Evolutionary conservation across 1,284 basidiomycete species (phyloP).

Genomic region (Puccinia hordei): DNA sequence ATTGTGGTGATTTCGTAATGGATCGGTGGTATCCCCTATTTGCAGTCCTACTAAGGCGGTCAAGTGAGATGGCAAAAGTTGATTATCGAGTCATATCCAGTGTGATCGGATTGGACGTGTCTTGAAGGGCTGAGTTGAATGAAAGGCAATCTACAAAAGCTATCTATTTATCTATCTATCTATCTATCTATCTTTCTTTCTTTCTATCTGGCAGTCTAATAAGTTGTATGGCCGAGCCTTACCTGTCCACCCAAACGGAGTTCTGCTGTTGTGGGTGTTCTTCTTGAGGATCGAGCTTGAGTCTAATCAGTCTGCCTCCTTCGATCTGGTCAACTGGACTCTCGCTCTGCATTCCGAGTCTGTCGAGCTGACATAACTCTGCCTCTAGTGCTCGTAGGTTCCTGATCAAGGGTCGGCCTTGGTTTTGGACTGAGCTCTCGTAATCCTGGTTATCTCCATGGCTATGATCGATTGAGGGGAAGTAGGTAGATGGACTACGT

Average conservation of each 20-base stretch:
- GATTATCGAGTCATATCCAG: too few species aligned
- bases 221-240: neutral
- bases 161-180: too few species aligned
- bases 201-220: neutral
- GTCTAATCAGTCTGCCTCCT: slow-evolving; percentile 24
- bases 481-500: neutral
- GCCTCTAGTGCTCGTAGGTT: slow-evolving; percentile 33
- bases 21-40: too few species aligned
- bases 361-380: slow-evolving; percentile 12
- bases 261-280: neutral
- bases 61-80: too few species aligned
- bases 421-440: neutral
- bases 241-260: slow-evolving; percentile 44
- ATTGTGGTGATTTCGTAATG: neutral
- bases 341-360: slow-evolving; percentile 22
- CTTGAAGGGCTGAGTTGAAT: too few species aligned
- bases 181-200: too few species aligned
- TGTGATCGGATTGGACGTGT: too few species aligned
- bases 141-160: too few species aligned
- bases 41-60: too few species aligned
- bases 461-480: too few species aligned
- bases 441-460: neutral
- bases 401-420: neutral
- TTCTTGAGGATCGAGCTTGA: neutral
- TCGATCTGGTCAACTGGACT: slow-evolving; percentile 13